Evolutionary conservation across 2,329 filamentous ascomycete genomes (phyloP).

Genomic region (Chaetomium sp.): DNA sequence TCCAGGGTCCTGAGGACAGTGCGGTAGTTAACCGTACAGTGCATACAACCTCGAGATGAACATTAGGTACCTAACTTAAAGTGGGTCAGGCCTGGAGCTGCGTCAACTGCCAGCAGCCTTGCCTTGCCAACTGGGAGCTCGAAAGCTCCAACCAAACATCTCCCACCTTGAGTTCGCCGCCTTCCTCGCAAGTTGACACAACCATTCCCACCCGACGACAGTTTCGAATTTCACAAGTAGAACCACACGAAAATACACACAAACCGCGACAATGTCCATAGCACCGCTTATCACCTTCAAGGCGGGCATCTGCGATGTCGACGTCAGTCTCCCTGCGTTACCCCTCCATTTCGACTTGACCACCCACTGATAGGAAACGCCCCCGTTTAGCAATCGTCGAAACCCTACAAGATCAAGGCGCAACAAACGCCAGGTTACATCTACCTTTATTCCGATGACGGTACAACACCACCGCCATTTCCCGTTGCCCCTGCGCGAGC

Average conservation of each 20-base stretch:
- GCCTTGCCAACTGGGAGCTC: not conserved
- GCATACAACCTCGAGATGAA: too few relatives aligned
- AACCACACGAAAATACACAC: not conserved
- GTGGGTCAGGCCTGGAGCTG: not conserved
- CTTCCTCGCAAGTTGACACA: not conserved
- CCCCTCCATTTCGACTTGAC: not conserved
- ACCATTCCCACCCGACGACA: not conserved
- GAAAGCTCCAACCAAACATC: not conserved
- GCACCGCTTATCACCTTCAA: constrained; percentile 91
- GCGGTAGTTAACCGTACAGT: not conserved
- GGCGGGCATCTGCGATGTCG: constrained; percentile 79
- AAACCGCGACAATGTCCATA: constrained; percentile 61
- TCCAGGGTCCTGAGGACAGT: too few relatives aligned
- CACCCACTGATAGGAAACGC: not conserved
- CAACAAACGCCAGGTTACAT: constrained; percentile 73
- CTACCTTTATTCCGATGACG: constrained; percentile 90
- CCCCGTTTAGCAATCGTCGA: constrained; percentile 40
- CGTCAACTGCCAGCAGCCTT: constrained; percentile 15
- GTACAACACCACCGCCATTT: constrained; percentile 28
- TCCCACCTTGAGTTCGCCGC: constrained; percentile 2
- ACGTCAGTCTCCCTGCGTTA: constrained; percentile 50
- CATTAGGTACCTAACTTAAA: not conserved
- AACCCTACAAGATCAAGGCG: constrained; percentile 66
- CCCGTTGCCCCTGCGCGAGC: not conserved
- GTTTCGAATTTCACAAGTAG: not conserved